These are phyloP conservation scores for Aspergillus panamensis DNA, from an alignment of 495 filamentous ascomycete genomes.

Conservation along the genomic window DNA sequence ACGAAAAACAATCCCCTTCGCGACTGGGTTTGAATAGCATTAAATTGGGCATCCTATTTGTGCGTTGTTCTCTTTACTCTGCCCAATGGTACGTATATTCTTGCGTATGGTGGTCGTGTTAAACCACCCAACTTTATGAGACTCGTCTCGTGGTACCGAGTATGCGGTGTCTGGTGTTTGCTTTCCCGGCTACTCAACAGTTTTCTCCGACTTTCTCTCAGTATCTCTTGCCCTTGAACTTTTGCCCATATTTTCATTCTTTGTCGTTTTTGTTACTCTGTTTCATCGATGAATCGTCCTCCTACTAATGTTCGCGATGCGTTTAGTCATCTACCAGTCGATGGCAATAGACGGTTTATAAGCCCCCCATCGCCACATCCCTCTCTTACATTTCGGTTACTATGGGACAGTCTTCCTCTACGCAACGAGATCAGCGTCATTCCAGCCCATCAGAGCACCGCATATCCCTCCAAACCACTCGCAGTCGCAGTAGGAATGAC, in stretches of 20 bases:
- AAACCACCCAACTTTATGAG: background rate
- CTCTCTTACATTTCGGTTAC: slow-evolving; percentile 28
- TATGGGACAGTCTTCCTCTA: slow-evolving; percentile 51
- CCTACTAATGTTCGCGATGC: slow-evolving; percentile 24
- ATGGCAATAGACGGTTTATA: slow-evolving; percentile 37
- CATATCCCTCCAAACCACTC: slow-evolving; percentile 23
- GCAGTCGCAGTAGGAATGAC: slow-evolving; percentile 37
- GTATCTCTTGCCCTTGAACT: background rate
- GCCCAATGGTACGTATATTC: slow-evolving; percentile 24
- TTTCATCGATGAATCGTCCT: background rate
- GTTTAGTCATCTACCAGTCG: slow-evolving; percentile 23
- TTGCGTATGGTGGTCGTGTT: background rate
- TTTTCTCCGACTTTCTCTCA: background rate
- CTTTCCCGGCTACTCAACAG: slow-evolving; percentile 4
- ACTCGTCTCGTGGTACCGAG: slow-evolving; percentile 7
- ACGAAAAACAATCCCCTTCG: background rate
- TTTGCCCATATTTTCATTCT: background rate
- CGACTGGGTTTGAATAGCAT: background rate
- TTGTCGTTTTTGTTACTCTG: background rate
- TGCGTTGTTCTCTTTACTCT: slow-evolving; percentile 10
- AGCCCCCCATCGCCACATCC: slow-evolving; percentile 19
- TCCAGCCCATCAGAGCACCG: slow-evolving; percentile 24
- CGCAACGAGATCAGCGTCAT: slow-evolving; percentile 38
- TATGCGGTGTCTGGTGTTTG: slow-evolving; percentile 13
- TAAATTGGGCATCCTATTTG: background rate